phyloP scores from a whole-genome alignment of 768 basidiomycete species.

The Amyloporia xantha region DNA sequence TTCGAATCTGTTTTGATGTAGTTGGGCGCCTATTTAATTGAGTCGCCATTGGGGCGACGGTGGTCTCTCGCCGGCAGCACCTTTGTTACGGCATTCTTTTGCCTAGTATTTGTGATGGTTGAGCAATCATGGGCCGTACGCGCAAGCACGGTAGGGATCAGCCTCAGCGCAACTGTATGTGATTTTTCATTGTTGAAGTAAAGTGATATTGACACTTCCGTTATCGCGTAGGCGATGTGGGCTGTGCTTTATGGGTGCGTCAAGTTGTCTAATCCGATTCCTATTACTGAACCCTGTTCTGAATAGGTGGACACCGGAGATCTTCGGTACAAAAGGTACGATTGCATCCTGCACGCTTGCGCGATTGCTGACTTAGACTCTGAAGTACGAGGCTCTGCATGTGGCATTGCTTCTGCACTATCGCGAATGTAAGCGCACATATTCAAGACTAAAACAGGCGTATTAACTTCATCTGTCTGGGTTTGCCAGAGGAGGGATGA shows the following conservation, averaged over 20 bases:
- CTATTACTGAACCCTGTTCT: not conserved
- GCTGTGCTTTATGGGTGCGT: conserved; percentile 71
- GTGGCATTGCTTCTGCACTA: conserved; percentile 77
- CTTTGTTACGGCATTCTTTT: conserved; percentile 69
- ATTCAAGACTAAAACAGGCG: not conserved
- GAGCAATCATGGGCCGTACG: conserved; percentile 52
- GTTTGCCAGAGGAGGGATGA: conserved; percentile 82
- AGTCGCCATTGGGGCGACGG: conserved; percentile 59
- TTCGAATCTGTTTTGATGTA: too few species aligned
- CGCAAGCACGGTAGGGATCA: conserved; percentile 68
- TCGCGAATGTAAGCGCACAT: conserved; percentile 60
- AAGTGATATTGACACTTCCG: too few species aligned
- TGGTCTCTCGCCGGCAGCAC: conserved; percentile 73
- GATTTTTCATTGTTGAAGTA: too few species aligned
- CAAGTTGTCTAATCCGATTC: not conserved
- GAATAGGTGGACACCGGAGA: conserved; percentile 72
- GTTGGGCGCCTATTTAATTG: conserved; percentile 84
- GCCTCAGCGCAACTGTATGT: conserved; percentile 65
- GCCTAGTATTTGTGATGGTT: conserved; percentile 60
- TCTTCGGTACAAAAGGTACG: conserved; percentile 72
- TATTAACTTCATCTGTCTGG: too few species aligned
- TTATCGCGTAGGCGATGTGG: conserved; percentile 73
- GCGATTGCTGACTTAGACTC: not conserved
- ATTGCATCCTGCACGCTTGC: not conserved
- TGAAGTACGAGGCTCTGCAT: conserved; percentile 58